These are phyloP conservation scores for Erodium trifolium DNA, from an alignment of 441 rosid species.

Conservation along the genomic window DNA sequence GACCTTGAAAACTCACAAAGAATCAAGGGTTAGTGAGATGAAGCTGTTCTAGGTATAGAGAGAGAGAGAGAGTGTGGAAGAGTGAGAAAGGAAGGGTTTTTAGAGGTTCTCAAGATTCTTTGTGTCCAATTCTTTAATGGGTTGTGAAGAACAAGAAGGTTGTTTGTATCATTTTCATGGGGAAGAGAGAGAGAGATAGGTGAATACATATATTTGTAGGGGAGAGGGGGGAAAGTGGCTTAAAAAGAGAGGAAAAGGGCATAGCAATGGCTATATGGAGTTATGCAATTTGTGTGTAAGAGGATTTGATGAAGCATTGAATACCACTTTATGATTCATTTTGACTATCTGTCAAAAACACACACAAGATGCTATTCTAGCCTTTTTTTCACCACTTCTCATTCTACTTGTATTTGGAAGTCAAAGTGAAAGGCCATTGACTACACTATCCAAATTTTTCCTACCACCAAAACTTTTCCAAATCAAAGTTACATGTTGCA, in stretches of 20 bases:
- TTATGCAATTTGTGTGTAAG: conserved; percentile 20
- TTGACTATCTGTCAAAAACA: conserved; percentile 18
- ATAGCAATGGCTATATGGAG: conserved; percentile 20
- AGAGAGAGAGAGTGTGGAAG: conserved; percentile 18
- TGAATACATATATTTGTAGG: background rate
- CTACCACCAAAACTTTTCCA: background rate
- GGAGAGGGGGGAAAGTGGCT: too few relatives aligned
- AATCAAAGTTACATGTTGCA: too few relatives aligned
- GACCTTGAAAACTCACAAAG: conserved; percentile 12
- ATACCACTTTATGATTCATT: conserved; percentile 17
- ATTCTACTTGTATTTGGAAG: conserved; percentile 13
- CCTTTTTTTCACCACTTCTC: conserved; percentile 5
- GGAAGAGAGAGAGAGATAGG: conserved; percentile 14
- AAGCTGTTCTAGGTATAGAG: conserved; percentile 12
- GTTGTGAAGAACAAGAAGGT: conserved; percentile 3
- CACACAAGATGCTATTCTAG: conserved; percentile 12
- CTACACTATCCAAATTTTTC: background rate
- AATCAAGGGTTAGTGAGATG: conserved; percentile 7
- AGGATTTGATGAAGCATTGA: conserved; percentile 5
- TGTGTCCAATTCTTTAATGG: conserved; percentile 22
- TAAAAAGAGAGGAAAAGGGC: too few relatives aligned
- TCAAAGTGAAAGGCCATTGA: conserved; percentile 19
- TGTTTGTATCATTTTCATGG: conserved; percentile 16
- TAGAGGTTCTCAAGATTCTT: conserved; percentile 23
- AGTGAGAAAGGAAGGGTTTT: conserved; percentile 12